Conservation (phyloP, 208 protist species). For the Giardia muris region DNA sequence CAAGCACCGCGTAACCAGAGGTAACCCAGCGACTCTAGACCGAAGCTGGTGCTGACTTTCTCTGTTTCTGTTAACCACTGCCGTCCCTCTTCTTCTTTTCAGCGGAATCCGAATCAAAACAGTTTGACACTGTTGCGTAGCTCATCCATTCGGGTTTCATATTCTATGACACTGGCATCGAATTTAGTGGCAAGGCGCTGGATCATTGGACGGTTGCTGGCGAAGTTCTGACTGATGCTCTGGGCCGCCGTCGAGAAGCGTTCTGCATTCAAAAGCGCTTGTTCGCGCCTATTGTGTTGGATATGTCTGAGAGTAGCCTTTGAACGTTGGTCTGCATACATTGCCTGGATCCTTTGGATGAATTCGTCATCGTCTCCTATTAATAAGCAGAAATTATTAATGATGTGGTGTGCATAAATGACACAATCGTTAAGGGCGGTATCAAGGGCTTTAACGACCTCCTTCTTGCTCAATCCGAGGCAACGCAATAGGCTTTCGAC, state of each 20-base stretch:
- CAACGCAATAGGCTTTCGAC: background rate
- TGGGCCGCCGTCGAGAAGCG: no score
- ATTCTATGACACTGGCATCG: background rate
- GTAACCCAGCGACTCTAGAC: background rate
- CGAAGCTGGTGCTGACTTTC: background rate
- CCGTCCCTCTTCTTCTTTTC: background rate
- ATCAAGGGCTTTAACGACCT: background rate
- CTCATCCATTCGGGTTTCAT: no score
- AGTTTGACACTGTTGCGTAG: no score
- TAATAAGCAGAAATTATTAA: background rate
- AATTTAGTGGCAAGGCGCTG: background rate
- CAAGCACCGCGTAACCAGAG: background rate
- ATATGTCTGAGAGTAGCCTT: no score
- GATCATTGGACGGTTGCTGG: background rate
- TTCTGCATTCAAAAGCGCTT: no score
- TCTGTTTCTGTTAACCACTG: slow-evolving; percentile 1
- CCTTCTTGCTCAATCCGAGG: background rate
- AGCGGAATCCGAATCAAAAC: background rate
- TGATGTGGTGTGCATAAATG: background rate
- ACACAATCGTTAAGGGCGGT: background rate
- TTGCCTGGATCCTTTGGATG: background rate
- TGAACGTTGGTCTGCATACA: background rate
- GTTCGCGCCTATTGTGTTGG: no score
- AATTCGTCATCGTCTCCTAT: background rate
- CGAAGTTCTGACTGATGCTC: no score